These are phyloP conservation scores for Phoenix roebelenii DNA, from an alignment of 176 grass and related monocot species.

Conservation along the genomic window DNA sequence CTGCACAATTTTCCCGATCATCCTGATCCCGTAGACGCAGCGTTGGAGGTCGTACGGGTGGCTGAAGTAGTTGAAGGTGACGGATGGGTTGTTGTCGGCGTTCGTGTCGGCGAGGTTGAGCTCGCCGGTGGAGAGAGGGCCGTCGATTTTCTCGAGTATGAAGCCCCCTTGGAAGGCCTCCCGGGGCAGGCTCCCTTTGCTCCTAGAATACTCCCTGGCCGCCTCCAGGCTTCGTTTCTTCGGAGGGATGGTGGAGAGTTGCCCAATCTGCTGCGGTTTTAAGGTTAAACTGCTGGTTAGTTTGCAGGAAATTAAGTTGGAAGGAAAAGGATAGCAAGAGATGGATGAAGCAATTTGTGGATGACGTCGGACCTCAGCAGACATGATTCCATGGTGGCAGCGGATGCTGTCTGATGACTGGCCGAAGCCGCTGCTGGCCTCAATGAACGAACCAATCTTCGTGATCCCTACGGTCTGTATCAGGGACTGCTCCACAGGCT, in stretches of 20 bases:
- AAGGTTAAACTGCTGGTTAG: no score
- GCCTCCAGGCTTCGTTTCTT: conserved; percentile 53
- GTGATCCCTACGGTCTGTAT: conserved; percentile 88
- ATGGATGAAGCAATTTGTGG: conserved; percentile 6
- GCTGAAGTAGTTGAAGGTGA: conserved; percentile 25
- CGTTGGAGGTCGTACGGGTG: conserved; percentile 30
- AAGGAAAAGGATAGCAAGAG: not conserved
- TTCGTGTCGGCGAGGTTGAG: conserved; percentile 11
- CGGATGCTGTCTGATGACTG: conserved; percentile 69
- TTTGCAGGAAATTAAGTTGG: conserved; percentile 9
- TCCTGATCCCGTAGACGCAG: conserved; percentile 32
- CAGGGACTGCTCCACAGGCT: conserved; percentile 57
- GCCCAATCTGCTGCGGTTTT: conserved; percentile 46
- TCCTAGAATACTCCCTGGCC: conserved; percentile 38
- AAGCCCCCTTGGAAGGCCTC: conserved; percentile 24
- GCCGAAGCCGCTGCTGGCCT: conserved; percentile 84
- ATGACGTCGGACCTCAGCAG: conserved; percentile 43
- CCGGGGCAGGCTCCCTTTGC: conserved; percentile 45
- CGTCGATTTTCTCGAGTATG: conserved; percentile 19
- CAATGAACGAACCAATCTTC: conserved; percentile 51
- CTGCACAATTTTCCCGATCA: conserved; percentile 44
- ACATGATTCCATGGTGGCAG: conserved; percentile 89
- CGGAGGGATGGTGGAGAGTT: conserved; percentile 61
- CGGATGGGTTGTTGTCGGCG: conserved; percentile 15
- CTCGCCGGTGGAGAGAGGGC: conserved; percentile 6